A percentile compares a stretch with the other conserved stretches of the same genome.
Conservation (phyloP, 2,329 filamentous ascomycete species). For the Curvularia verruculosa region DNA sequence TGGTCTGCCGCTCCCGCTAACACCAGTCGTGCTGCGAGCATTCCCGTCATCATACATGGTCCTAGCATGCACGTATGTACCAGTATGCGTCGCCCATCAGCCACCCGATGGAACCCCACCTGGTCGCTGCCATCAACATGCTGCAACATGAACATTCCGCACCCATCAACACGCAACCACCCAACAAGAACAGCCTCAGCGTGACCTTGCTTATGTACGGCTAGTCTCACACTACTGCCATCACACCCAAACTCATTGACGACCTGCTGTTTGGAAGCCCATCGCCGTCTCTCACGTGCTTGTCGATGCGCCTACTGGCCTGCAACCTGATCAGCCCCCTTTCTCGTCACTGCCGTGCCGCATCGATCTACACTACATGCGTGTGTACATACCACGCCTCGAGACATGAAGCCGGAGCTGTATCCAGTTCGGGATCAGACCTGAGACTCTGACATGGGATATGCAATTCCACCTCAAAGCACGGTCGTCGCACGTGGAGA, state of each 20-base stretch:
- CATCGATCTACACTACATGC: not conserved
- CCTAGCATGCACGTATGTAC: not conserved
- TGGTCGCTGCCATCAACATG: constrained; percentile 1
- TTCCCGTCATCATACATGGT: not conserved
- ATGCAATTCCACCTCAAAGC: not conserved
- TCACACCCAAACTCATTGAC: not conserved
- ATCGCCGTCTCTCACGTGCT: not conserved
- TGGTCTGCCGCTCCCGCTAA: not conserved
- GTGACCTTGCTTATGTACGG: not conserved
- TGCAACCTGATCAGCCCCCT: not conserved
- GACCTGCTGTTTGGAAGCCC: not conserved
- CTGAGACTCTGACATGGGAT: not conserved
- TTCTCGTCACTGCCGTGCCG: not conserved
- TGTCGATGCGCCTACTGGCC: too few relatives aligned
- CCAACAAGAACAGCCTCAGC: not conserved
- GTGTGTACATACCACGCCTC: not conserved
- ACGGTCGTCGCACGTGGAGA: not conserved
- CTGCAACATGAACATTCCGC: not conserved
- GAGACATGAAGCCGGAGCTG: not conserved
- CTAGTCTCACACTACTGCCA: not conserved
- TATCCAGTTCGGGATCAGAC: not conserved
- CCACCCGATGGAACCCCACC: not conserved
- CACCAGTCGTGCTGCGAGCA: not conserved
- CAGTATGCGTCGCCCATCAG: constrained; percentile 2
- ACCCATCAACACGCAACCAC: not conserved